Evolutionary conservation across 2,329 filamentous ascomycete species (phyloP).

Genomic region (Tothia fuscella): DNA sequence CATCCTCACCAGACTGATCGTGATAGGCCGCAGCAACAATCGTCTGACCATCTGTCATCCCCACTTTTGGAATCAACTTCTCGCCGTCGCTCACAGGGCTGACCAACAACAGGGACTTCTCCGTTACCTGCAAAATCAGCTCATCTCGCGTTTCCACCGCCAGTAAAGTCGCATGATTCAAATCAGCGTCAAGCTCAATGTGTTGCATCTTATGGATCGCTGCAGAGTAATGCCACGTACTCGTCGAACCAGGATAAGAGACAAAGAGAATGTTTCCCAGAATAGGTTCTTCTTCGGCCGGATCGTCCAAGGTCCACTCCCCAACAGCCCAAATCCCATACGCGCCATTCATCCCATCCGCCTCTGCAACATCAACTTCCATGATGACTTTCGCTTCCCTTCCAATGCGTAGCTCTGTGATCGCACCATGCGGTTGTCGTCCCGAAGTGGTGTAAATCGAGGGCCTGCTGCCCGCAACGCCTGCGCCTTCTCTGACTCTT

Average conservation of each 20-base stretch:
- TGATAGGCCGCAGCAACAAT: not conserved
- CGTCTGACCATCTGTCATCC: no score
- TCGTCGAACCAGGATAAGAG: constrained; percentile 9
- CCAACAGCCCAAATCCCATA: constrained; percentile 18
- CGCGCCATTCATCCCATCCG: constrained; percentile 20
- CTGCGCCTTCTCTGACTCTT: no score
- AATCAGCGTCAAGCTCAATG: not conserved
- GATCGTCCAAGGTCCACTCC: constrained; percentile 2
- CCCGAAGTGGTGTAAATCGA: constrained; percentile 23
- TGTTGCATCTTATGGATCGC: not conserved
- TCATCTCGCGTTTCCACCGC: not conserved
- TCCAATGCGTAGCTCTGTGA: constrained; percentile 32
- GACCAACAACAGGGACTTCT: not conserved
- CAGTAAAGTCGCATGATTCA: not conserved
- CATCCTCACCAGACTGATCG: no score
- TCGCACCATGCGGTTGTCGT: constrained; percentile 29
- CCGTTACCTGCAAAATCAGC: not conserved
- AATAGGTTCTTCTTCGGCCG: no score
- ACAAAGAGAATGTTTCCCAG: constrained; percentile 2
- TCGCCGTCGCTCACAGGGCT: not conserved
- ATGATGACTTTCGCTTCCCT: constrained; percentile 25
- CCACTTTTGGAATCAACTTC: not conserved
- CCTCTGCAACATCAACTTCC: constrained; percentile 16
- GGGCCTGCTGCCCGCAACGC: constrained; percentile 15
- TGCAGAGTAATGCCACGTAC: not conserved